Evolutionary conservation across 805 yeast species (phyloP).

Genomic region (Wickerhamiella musiphila): DNA sequence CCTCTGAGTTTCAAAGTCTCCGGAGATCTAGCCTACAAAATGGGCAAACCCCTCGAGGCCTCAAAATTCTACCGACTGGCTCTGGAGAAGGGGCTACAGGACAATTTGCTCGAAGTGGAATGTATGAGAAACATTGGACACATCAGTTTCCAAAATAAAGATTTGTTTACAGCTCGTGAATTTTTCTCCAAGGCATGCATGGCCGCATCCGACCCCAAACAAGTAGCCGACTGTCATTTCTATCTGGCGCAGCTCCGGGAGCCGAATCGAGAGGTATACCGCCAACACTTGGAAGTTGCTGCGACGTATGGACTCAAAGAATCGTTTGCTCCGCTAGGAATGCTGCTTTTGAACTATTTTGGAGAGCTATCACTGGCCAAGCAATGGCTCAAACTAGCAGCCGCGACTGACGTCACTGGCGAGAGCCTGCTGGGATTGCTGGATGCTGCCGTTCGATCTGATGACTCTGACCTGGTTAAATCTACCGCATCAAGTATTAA

Average conservation of each 20-base stretch:
- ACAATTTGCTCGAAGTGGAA: conserved; percentile 49
- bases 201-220: conserved; percentile 31
- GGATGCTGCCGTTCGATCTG: conserved; percentile 10
- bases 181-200: conserved; percentile 44
- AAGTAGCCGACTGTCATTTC: conserved; percentile 59
- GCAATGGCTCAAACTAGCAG: conserved; percentile 77
- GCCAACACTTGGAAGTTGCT: conserved; percentile 57
- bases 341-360: conserved; percentile 63
- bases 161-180: conserved; percentile 35
- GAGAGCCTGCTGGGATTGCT: conserved; percentile 13
- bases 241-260: conserved; percentile 55
- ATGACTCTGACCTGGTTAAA: conserved; percentile 5
- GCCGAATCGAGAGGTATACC: conserved; percentile 44
- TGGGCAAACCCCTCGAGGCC: conserved; percentile 32
- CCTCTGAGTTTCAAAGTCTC: conserved; percentile 62
- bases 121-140: conserved; percentile 47
- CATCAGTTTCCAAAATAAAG: conserved; percentile 37
- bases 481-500: conserved; percentile 5
- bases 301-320: conserved; percentile 68
- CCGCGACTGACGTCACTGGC: conserved; percentile 13
- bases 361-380: conserved; percentile 39
- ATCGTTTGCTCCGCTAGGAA: conserved; percentile 60
- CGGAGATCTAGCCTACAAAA: conserved; percentile 53
- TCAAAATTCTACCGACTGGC: conserved; percentile 38
- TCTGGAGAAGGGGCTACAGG: conserved; percentile 28